Conservation (phyloP, 1,284 basidiomycete species). For the Ustilago shanxiensis region DNA sequence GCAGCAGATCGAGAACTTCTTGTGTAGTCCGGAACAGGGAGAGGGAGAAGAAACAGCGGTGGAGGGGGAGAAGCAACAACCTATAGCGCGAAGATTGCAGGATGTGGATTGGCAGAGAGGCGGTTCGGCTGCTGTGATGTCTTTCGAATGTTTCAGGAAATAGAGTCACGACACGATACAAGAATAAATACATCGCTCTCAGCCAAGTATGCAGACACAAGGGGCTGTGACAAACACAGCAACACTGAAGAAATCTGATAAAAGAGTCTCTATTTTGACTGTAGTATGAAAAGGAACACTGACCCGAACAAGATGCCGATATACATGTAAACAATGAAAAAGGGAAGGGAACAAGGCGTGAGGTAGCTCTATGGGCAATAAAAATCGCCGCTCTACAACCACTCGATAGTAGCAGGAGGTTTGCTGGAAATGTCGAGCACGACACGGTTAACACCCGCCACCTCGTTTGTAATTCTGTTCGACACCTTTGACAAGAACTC, state of each 20-base stretch:
- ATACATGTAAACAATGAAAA: neutral
- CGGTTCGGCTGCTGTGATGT: conserved; percentile 39
- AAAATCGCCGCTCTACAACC: conserved; percentile 56
- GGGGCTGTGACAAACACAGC: too few species aligned
- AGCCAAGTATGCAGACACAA: neutral
- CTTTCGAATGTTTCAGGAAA: conserved; percentile 37
- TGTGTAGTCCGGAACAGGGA: conserved; percentile 11
- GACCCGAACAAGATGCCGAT: neutral
- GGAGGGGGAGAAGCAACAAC: neutral
- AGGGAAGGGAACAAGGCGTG: neutral
- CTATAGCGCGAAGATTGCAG: conserved; percentile 31
- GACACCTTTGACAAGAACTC: conserved; percentile 91
- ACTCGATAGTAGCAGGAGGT: conserved; percentile 82
- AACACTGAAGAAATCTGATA: neutral
- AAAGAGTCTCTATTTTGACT: conserved; percentile 4
- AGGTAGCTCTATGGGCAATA: too few species aligned
- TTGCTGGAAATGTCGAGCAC: conserved; percentile 90
- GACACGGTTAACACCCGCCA: conserved; percentile 79
- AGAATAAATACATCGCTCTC: too few species aligned
- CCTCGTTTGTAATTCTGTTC: conserved; percentile 98
- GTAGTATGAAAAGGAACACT: neutral
- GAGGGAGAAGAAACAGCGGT: neutral
- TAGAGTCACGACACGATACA: neutral
- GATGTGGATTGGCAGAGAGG: conserved; percentile 47
- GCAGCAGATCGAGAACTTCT: conserved; percentile 17